Percentiles rank a stretch among this genome's conserved stretches.
phyloP scores from a whole-genome alignment of 2,329 filamentous ascomycete genomes.

The Lecanicillium sp. region DNA sequence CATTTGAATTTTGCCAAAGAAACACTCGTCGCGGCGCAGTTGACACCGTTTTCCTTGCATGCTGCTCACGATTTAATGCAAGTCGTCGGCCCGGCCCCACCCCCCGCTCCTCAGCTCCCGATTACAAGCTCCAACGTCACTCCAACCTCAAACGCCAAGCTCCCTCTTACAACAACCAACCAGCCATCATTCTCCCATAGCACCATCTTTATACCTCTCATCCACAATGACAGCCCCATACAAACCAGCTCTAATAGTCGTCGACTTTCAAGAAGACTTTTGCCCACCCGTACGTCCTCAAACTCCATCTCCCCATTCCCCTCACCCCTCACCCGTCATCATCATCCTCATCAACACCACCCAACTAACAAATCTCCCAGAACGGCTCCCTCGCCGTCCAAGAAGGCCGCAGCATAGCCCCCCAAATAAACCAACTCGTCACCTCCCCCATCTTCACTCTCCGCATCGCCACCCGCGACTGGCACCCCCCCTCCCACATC shows the following conservation, averaged over 20 bases:
- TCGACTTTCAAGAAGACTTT: conserved; percentile 93
- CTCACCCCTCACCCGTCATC: neutral
- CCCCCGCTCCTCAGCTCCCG: no score
- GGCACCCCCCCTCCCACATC: conserved; percentile 73
- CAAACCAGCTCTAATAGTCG: conserved; percentile 51
- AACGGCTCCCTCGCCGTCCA: conserved; percentile 78
- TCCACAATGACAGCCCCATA: conserved; percentile 1
- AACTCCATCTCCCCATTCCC: neutral
- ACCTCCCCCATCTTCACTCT: conserved; percentile 57
- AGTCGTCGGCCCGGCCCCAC: no score
- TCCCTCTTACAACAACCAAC: no score
- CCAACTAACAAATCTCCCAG: conserved; percentile 35
- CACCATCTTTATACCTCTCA: neutral
- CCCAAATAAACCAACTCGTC: conserved; percentile 68
- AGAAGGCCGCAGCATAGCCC: conserved; percentile 60
- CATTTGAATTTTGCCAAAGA: no score
- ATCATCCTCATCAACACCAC: conserved; percentile 1
- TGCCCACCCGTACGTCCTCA: conserved; percentile 67
- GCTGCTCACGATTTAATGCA: no score
- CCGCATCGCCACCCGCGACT: conserved; percentile 86
- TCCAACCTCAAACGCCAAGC: no score
- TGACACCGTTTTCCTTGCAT: no score
- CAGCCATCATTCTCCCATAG: neutral
- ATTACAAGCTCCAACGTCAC: no score
- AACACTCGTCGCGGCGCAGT: no score